phyloP scores from a whole-genome alignment of 129 eudicot genomes.

The Flaveria ramosissima region DNA sequence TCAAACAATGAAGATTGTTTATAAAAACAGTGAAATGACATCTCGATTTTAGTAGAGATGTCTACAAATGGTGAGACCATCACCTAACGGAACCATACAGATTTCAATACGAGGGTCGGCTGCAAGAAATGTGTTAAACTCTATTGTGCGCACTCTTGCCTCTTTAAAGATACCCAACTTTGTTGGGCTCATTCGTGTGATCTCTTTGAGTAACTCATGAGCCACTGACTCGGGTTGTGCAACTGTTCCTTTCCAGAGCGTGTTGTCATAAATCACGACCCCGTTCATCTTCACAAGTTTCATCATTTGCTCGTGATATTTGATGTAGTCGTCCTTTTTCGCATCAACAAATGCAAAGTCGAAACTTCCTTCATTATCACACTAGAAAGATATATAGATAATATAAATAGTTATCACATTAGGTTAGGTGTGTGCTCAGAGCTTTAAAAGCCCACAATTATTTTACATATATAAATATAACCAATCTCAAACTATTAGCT shows the following conservation, averaged over 20 bases:
- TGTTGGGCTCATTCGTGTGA: too few species aligned
- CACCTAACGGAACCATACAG: conserved; percentile 42
- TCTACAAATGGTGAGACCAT: conserved; percentile 52
- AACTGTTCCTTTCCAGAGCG: conserved; percentile 53
- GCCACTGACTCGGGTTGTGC: conserved; percentile 40
- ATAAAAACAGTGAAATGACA: too few species aligned
- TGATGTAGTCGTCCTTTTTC: conserved; percentile 48
- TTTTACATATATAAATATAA: too few species aligned
- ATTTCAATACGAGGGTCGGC: conserved; percentile 46
- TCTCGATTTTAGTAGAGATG: conserved; percentile 31
- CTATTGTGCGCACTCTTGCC: neutral
- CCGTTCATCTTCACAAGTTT: conserved; percentile 58
- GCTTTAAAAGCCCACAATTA: too few species aligned
- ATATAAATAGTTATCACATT: too few species aligned
- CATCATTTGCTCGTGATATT: conserved; percentile 55
- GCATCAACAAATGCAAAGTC: conserved; percentile 72
- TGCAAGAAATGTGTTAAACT: conserved; percentile 40
- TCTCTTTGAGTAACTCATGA: neutral
- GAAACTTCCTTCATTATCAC: conserved; percentile 44
- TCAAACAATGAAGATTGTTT: too few species aligned
- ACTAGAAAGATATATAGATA: conserved; percentile 26
- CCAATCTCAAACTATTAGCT: too few species aligned
- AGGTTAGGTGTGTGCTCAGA: too few species aligned
- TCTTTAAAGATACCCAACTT: neutral
- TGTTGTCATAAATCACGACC: conserved; percentile 63